Conservation (phyloP, 768 basidiomycete genomes). For the Amanita thiersii region DNA sequence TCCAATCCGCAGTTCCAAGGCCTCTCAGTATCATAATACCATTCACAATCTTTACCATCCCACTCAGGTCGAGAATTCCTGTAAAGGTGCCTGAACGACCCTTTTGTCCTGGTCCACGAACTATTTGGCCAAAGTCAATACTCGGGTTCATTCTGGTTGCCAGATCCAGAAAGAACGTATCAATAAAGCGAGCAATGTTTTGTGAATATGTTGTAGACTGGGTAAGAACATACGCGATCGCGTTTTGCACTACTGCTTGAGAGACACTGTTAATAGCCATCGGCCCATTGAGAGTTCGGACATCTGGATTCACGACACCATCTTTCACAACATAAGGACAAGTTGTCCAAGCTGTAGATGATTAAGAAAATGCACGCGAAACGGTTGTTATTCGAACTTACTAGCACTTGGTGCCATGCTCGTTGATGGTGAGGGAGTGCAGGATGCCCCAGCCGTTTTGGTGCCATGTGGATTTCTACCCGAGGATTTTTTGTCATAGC, state of each 20-base stretch:
- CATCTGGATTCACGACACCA: constrained; percentile 61
- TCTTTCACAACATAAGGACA: constrained; percentile 52
- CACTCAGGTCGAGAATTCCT: constrained; percentile 51
- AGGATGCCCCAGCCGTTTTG: constrained; percentile 29
- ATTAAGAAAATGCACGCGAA: background rate
- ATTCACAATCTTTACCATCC: constrained; percentile 46
- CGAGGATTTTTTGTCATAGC: constrained; percentile 19
- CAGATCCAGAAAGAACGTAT: constrained; percentile 50
- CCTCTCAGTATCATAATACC: constrained; percentile 46
- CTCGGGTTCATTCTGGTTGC: constrained; percentile 59
- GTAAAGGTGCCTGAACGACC: constrained; percentile 39
- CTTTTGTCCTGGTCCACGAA: constrained; percentile 25
- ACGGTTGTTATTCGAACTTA: constrained; percentile 36
- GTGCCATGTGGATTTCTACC: constrained; percentile 23
- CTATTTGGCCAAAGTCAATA: constrained; percentile 48
- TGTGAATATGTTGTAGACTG: constrained; percentile 31
- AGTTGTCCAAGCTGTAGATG: constrained; percentile 40
- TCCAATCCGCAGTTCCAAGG: constrained; percentile 43
- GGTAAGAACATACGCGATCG: constrained; percentile 44
- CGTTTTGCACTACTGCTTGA: constrained; percentile 53
- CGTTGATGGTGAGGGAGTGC: constrained; percentile 43
- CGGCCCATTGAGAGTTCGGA: constrained; percentile 44
- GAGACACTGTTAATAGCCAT: constrained; percentile 46
- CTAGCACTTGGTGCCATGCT: constrained; percentile 42
- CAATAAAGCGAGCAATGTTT: constrained; percentile 33